phyloP scores from a whole-genome alignment of 2,329 filamentous ascomycete species.

The Sphaerostilbella broomeana region DNA sequence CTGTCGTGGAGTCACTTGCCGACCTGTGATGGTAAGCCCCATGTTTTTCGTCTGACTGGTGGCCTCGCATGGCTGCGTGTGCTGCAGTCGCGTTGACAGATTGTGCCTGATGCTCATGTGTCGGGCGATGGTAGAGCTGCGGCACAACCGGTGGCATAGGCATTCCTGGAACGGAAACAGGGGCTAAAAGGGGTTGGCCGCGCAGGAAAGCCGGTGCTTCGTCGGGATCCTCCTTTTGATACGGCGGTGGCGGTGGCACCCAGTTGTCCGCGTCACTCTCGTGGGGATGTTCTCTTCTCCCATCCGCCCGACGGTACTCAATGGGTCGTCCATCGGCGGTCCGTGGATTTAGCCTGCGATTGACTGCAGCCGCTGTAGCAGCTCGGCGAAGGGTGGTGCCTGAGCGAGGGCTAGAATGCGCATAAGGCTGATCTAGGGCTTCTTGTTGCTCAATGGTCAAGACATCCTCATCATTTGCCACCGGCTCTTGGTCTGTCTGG shows the following conservation, averaged over 20 bases:
- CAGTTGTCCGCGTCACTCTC: conserved; percentile 86
- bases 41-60: conserved; percentile 10
- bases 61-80: neutral
- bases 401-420: conserved; percentile 65
- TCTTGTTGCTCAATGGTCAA: conserved; percentile 51
- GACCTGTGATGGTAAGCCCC: conserved; percentile 27
- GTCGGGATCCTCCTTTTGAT: conserved; percentile 58
- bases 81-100: neutral
- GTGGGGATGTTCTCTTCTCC: conserved; percentile 66
- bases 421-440: conserved; percentile 64
- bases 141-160: conserved; percentile 2
- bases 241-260: conserved; percentile 79
- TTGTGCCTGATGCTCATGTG: neutral
- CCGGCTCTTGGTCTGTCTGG: conserved; percentile 15
- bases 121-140: neutral
- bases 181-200: conserved; percentile 36
- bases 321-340: conserved; percentile 47
- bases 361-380: conserved; percentile 69
- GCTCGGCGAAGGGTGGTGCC: conserved; percentile 64
- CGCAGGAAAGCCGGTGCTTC: conserved; percentile 52
- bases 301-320: conserved; percentile 62
- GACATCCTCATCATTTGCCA: conserved; percentile 38
- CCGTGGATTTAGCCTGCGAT: conserved; percentile 58
- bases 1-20: conserved; percentile 30
- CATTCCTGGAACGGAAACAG: conserved; percentile 1